Conservation (phyloP, 768 basidiomycete genomes). For the Boletus tylopilopsis region DNA sequence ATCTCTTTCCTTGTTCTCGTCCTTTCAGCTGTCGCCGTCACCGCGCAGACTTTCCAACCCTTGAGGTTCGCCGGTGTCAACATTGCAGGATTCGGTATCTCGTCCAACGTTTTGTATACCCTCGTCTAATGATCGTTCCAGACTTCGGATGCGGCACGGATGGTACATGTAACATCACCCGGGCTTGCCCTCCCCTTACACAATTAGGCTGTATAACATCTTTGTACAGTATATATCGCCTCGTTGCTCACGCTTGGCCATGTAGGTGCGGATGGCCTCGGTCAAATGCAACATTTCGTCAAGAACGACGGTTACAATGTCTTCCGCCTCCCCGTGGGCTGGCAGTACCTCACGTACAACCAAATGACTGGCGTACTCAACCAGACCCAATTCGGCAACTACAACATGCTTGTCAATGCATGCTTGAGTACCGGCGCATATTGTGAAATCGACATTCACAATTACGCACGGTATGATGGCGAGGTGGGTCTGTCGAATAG, state of each 20-base stretch:
- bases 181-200: slow-evolving; percentile 42
- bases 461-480: slow-evolving; percentile 11
- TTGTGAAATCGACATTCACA: slow-evolving; percentile 15
- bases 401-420: slow-evolving; percentile 9
- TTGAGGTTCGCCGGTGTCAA: slow-evolving; percentile 45
- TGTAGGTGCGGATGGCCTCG: slow-evolving; percentile 17
- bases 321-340: slow-evolving; percentile 56
- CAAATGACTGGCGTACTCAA: slow-evolving; percentile 37
- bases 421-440: slow-evolving; percentile 8
- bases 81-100: slow-evolving; percentile 46
- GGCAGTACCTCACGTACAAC: slow-evolving; percentile 48
- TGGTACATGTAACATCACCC: slow-evolving; percentile 38
- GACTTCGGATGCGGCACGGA: slow-evolving; percentile 48
- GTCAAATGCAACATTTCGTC: slow-evolving; percentile 58
- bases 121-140: not conserved
- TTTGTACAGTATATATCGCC: not conserved
- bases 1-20: slow-evolving; percentile 12
- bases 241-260: not conserved
- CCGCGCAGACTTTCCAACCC: slow-evolving; percentile 15
- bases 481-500: not conserved
- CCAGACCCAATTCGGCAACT: slow-evolving; percentile 3
- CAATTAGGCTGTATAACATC: slow-evolving; percentile 38
- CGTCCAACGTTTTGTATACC: not conserved
- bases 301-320: slow-evolving; percentile 48
- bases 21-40: slow-evolving; percentile 8